Evolutionary conservation across 164 flowering plant genomes (phyloP), one percentile per base, ranked within the genome.

Genomic region (Nymphaea thermarum): DNA sequence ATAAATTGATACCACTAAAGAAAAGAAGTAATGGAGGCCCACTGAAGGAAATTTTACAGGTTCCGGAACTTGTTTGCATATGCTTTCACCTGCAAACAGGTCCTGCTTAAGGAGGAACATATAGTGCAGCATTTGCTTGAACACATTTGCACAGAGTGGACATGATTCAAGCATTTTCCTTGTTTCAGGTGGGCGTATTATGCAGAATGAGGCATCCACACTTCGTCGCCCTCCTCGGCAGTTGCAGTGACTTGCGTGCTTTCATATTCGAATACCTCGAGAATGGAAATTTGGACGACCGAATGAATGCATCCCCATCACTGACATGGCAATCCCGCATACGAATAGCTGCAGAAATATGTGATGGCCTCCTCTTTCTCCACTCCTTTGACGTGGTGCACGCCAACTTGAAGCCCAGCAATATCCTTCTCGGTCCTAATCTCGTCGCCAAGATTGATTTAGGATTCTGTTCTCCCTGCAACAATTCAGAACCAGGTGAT

Each of bases 201-300:
- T 87, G 92, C 67, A 85, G 77, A 74, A 71, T 90, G 77, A 76
- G 93, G 77, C 96, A 93, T 78, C 95, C 95, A 57, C 88, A 93
- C 79, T 74, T 93, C 6, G 82, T 93, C 15, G 87, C 89, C 12
- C 87, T 93, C 17, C 76, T 93, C 67, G 98, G 98, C 71, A 82
- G 90, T 44, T 93, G 98, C 67, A 89, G 90, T 51, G 93, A 89
- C 67, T 77, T 84, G 5, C 79, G 82, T 78, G 59, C 86, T n/a
- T 87, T 93, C 14, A 55, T 93, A 43, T 93, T 88, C 60, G 96
- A 93, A 71, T 93, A 83, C 78, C 91, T 87, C 44, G 80, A 86
- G 8, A 81, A 83, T 75, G 98, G 98, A 60, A 93, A 91, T 74
- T 87, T 93, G 44, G 96, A 93, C 76, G 96, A 93, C 68, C 87